Conservation (phyloP, 805 yeast species). For the Ogataea thermomethanolica region DNA sequence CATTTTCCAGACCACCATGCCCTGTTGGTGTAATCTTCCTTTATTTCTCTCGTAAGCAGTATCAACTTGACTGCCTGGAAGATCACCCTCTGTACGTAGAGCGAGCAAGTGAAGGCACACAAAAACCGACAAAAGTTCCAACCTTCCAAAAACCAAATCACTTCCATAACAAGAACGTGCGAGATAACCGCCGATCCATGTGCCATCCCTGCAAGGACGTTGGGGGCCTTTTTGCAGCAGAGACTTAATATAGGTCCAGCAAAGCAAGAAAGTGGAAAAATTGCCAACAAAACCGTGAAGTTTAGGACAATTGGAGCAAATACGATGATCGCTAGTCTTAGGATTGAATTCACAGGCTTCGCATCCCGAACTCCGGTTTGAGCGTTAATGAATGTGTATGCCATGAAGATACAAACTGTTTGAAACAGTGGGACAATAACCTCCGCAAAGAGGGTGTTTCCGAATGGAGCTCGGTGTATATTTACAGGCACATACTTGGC, state of each 20-base stretch:
- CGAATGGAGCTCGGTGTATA: conserved; percentile 74
- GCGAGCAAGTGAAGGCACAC: conserved; percentile 37
- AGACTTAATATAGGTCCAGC: conserved; percentile 36
- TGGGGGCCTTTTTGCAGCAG: conserved; percentile 35
- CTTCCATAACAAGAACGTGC: conserved; percentile 35
- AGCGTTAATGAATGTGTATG: conserved; percentile 78
- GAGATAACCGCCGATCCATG: conserved; percentile 36
- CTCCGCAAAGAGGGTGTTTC: conserved; percentile 78
- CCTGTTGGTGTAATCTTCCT: conserved; percentile 38
- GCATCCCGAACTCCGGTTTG: conserved; percentile 72
- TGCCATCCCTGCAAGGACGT: conserved; percentile 39
- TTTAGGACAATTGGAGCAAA: conserved; percentile 47
- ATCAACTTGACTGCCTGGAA: conserved; percentile 33
- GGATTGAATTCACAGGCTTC: conserved; percentile 52
- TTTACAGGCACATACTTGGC: conserved; percentile 35
- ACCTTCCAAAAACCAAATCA: conserved; percentile 39
- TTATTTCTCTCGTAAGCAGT: conserved; percentile 40
- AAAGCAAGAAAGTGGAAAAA: conserved; percentile 36
- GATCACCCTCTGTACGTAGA: conserved; percentile 37
- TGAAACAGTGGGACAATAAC: conserved; percentile 67
- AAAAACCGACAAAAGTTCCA: conserved; percentile 39
- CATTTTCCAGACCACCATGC: conserved; percentile 58
- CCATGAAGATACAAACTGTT: conserved; percentile 64
- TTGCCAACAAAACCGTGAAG: conserved; percentile 28
- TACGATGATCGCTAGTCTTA: conserved; percentile 56